Conservation (phyloP, 768 basidiomycete species). For the Rickenella mellea region DNA sequence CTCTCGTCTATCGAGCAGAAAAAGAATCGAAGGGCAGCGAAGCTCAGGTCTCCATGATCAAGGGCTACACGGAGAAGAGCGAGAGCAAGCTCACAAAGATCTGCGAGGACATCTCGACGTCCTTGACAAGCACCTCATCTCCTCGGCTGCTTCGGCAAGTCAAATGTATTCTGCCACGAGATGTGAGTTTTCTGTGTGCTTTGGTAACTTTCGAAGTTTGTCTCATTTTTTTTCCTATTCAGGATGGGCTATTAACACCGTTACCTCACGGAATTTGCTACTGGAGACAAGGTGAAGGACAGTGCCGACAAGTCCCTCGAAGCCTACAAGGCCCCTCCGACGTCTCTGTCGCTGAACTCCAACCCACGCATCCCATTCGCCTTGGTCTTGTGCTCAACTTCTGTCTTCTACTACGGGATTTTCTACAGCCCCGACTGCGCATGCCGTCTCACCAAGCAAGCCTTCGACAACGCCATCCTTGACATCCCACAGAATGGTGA, state of each 20-base stretch:
- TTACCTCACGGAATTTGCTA: conserved; percentile 85
- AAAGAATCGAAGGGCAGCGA: conserved; percentile 98
- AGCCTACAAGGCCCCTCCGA: conserved; percentile 78
- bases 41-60: conserved; percentile 94
- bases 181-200: conserved; percentile 39
- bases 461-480: conserved; percentile 82
- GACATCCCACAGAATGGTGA: too few relatives aligned
- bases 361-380: conserved; percentile 75
- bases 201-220: not conserved
- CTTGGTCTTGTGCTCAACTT: conserved; percentile 86
- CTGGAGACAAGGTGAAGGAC: conserved; percentile 55
- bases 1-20: conserved; percentile 99
- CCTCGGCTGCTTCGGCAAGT: conserved; percentile 91
- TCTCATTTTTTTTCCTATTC: conserved; percentile 8
- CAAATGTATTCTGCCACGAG: conserved; percentile 85
- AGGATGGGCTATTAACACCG: conserved; percentile 90
- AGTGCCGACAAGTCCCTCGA: conserved; percentile 72
- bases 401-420: conserved; percentile 88
- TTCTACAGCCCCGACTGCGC: conserved; percentile 78
- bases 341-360: conserved; percentile 67
- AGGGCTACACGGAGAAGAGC: conserved; percentile 96
- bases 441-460: conserved; percentile 84
- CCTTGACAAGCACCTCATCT: conserved; percentile 92
- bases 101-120: conserved; percentile 97
- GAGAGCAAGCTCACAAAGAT: conserved; percentile 95